Base-by-base conservation (phyloP, 495 filamentous ascomycete species). In the Astrocystis sublimbata region DNA sequence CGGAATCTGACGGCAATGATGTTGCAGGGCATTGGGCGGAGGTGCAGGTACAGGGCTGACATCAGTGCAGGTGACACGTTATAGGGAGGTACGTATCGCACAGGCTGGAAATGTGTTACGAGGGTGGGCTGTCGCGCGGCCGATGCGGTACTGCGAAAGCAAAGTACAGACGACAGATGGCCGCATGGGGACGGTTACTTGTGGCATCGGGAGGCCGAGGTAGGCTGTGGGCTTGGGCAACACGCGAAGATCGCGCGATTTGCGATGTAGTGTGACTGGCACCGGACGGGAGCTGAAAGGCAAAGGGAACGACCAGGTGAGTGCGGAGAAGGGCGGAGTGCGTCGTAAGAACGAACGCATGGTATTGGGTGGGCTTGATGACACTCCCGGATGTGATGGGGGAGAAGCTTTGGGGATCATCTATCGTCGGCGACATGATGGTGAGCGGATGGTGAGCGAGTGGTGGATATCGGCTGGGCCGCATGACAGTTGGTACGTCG, bases 11-110 rank as follows among this genome's bases (percentile, higher is more conserved):
- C 41, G 47, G 58, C 36, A 53, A 61, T 61, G 47, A 61, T 49
- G 58, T 61, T 61, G 47, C 58, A 61, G 58, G 47, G 41, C 58
- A 61, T 61, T 45, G 58, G 47, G 26, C 58, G 19, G 35, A 43
- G 49, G 49, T 53, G 58, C 58, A 53, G 58, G 58, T 61, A 61
- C 49, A 52, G 40, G 58, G 58, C 58, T 40, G 58, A 41, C 26
- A 35, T 43, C 10, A 42, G 51, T 23, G 24, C 24, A 45, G 40
- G 40, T 45, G 40, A 19, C 35, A 23, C 33, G n/a, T n/a, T n/a
- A n/a, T 4, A n/a, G n/a, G n/a, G n/a, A n/a, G 49, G 21, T 6
- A 52, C 21, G 28, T 12, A 19, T 13, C 30, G 49, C 28, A 12
- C 19, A 12, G 35, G 49, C 49, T 7, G 49, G 28, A 19, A 15